Percentiles rank a stretch among this genome's conserved stretches.
Conservation (phyloP, 2,329 filamentous ascomycete species). For the Colletotrichum paranaense region DNA sequence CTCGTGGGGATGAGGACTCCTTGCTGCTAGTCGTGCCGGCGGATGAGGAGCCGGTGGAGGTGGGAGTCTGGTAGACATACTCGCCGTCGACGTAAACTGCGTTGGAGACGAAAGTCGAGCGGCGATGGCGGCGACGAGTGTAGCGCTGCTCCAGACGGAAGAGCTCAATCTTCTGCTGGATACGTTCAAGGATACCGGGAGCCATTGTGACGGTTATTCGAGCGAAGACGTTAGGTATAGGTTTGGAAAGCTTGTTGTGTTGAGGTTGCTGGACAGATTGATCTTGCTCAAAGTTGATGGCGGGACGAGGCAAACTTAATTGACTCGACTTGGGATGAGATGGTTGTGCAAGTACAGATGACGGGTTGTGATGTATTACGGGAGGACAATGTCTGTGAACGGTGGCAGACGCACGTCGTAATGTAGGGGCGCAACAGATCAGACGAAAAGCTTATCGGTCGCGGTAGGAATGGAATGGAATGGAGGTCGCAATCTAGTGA, state of each 20-base stretch:
- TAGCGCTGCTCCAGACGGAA: slow-evolving; percentile 97
- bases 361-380: neutral
- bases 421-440: slow-evolving; percentile 6
- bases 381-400: neutral
- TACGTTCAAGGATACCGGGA: slow-evolving; percentile 66
- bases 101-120: slow-evolving; percentile 88
- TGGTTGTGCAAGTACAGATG: slow-evolving; percentile 1
- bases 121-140: slow-evolving; percentile 86
- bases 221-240: neutral
- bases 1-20: slow-evolving; percentile 41
- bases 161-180: slow-evolving; percentile 82
- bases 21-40: slow-evolving; percentile 51
- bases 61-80: slow-evolving; percentile 82
- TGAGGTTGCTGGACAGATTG: neutral
- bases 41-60: slow-evolving; percentile 66
- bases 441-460: slow-evolving; percentile 31
- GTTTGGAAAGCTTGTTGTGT: neutral
- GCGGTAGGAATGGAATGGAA: slow-evolving; percentile 12
- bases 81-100: slow-evolving; percentile 95
- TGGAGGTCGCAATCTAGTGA: slow-evolving; percentile 23
- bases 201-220: slow-evolving; percentile 49
- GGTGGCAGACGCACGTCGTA: slow-evolving; percentile 13
- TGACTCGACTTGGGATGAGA: neutral
- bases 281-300: neutral
- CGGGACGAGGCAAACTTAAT: slow-evolving; percentile 16